phyloP scores from a whole-genome alignment of 2,329 filamentous ascomycete genomes.

The Colletotrichum filicis region DNA sequence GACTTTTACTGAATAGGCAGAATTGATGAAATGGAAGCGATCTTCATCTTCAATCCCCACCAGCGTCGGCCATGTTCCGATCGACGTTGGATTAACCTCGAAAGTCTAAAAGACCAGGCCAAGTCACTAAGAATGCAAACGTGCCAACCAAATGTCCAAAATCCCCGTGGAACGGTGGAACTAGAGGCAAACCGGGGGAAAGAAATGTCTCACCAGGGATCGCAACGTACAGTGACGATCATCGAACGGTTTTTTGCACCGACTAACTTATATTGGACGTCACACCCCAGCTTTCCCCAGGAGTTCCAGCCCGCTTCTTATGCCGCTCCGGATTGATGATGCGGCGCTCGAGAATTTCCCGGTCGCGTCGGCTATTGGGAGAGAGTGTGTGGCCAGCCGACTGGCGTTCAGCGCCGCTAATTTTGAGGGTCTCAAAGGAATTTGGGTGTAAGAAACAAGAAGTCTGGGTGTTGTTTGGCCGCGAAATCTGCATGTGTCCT shows the following conservation, averaged over 20 bases:
- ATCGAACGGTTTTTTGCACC: background rate
- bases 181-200: background rate
- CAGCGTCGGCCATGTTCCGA: background rate
- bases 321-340: background rate
- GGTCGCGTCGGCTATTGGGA: constrained; percentile 6
- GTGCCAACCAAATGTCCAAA: background rate
- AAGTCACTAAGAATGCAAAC: background rate
- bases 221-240: background rate
- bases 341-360: constrained; percentile 26
- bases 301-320: background rate
- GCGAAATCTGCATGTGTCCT: background rate
- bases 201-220: constrained; percentile 22
- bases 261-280: background rate
- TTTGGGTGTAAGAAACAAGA: background rate
- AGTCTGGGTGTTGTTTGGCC: background rate
- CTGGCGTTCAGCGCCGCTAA: background rate
- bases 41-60: background rate
- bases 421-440: too few species aligned
- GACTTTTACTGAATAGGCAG: background rate
- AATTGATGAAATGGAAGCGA: background rate
- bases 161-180: background rate
- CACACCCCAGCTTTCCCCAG: background rate
- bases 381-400: background rate
- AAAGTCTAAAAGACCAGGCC: background rate
- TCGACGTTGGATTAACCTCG: constrained; percentile 13